phyloP scores from a whole-genome alignment of 78 protist genomes.

The Isochrysis galbana region DNA sequence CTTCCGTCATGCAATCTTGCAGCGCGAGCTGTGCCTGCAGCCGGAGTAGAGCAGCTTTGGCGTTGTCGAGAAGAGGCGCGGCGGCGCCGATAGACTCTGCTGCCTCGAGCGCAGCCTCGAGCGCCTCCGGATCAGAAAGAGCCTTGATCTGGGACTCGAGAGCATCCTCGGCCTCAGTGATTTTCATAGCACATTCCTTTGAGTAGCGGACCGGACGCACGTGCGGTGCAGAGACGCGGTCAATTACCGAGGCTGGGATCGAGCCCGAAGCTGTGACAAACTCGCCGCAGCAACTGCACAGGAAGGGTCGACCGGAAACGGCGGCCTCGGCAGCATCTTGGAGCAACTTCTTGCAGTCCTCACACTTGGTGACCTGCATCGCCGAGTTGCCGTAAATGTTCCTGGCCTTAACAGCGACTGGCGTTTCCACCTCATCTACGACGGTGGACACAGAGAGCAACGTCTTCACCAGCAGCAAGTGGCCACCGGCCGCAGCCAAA shows the following conservation, averaged over 20 bases:
- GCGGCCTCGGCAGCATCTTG: neutral
- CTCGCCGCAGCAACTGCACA: neutral
- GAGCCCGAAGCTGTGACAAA: neutral
- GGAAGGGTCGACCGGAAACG: neutral
- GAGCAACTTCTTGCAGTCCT: neutral
- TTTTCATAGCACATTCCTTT: neutral
- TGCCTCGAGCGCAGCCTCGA: neutral
- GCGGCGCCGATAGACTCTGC: neutral
- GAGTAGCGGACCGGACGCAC: neutral
- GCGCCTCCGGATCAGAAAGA: neutral
- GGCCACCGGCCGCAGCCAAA: neutral
- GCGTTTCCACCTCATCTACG: neutral
- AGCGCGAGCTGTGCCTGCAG: neutral
- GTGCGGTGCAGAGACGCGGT: neutral
- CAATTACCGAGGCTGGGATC: neutral
- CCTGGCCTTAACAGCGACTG: neutral
- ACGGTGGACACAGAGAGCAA: neutral
- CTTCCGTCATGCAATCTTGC: neutral
- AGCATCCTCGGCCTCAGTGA: neutral
- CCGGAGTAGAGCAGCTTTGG: neutral
- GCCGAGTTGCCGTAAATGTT: neutral
- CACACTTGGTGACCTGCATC: neutral
- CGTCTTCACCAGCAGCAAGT: neutral
- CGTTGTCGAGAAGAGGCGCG: neutral
- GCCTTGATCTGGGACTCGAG: neutral